Conservation (phyloP, 1,284 basidiomycete species). For the Inonotus obliquus region DNA sequence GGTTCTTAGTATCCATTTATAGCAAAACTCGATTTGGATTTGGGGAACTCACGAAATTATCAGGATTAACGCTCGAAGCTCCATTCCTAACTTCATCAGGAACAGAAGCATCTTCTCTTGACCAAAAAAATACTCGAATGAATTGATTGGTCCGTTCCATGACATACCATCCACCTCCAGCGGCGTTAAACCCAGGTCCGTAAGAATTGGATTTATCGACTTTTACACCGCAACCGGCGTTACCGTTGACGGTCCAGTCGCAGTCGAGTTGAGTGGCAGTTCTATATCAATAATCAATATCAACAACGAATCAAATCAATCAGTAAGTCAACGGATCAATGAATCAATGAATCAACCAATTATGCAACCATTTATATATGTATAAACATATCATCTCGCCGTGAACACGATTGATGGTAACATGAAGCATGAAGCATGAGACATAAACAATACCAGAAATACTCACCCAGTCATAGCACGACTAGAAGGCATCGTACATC, state of each 20-base stretch:
- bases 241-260: conserved; percentile 47
- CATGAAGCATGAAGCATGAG: no score
- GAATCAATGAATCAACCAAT: background rate
- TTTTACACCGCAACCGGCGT: conserved; percentile 63
- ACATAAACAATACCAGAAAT: no score
- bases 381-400: no score
- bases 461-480: conserved; percentile 28
- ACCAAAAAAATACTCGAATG: conserved; percentile 51
- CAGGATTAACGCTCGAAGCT: conserved; percentile 39
- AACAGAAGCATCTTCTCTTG: conserved; percentile 33
- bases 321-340: no score
- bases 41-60: conserved; percentile 37
- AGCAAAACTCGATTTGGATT: no score
- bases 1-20: no score
- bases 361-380: conserved; percentile 13
- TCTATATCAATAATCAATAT: no score
- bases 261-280: conserved; percentile 43
- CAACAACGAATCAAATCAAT: no score
- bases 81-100: conserved; percentile 38
- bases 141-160: conserved; percentile 44
- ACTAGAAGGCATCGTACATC: conserved; percentile 51
- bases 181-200: conserved; percentile 55
- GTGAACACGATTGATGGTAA: no score
- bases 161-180: conserved; percentile 61
- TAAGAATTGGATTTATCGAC: conserved; percentile 43